Base-by-base conservation (phyloP, 305 asterid species). In the Fraxinus angustifolia region DNA sequence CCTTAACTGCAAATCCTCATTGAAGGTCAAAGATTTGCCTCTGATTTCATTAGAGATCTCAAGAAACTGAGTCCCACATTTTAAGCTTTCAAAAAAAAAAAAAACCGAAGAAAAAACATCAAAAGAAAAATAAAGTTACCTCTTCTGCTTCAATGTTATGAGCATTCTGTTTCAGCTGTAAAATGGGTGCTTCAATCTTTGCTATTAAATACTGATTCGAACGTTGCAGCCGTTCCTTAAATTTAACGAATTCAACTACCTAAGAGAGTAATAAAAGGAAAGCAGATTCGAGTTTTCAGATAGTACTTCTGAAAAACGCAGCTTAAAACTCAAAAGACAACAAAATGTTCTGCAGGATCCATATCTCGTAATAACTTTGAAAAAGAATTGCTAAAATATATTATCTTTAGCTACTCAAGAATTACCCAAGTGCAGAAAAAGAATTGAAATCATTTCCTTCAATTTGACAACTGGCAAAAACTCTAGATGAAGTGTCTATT, bases 241-340 rank as follows among this genome's bases (percentile, higher is more conserved):
- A 96, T 85, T 93, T 98, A 83, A 96, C 97, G 78, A 96, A 96
- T 79, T 96, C 99, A 87, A 93, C 89, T 60, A 91, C 99, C 99
- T 96, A 82, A 62, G 82, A 81, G 36, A 62, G 77, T 38, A 78
- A 73, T 77, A n/a, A 83, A 33, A 79, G 45, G 80, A 87, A 81
- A 72, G 36, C 62, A 56, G 79, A 70, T 60, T 76, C 53, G 36
- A 77, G 60, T 45, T 45, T 80, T 71, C 86, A 33, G 78, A 80
- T 35, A 70, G 80, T 80, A 84, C 16, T 79, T 76, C 73, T 81
- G 73, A 80, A 78, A 38, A 60, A 75, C 50, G 77, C 40, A 48
- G 70, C 79, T 42, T 58, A 71, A 76, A 76, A 75, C 50, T 23
- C 76, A 36, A 7, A 7, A 23, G 26, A 68, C 26, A 81, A 31